Evolutionary conservation across 2,329 filamentous ascomycete species (phyloP), one percentile per base, ranked within the genome.

Genomic region (Xylaria digitata): DNA sequence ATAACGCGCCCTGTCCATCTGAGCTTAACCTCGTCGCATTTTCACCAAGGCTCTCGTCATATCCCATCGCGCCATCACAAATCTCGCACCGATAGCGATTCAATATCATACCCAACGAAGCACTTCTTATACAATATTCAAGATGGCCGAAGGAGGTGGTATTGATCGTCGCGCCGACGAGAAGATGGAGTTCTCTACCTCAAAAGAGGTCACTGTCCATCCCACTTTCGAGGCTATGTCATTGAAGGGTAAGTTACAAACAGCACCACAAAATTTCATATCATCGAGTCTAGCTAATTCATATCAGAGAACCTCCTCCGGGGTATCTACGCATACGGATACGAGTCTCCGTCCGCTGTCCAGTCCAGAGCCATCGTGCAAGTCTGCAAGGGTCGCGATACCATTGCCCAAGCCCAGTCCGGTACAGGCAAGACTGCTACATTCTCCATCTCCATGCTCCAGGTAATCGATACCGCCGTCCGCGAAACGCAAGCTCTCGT

Each of bases 341-440:
- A 98, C 82, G 96, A 99, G 80, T 97, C 96, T 1, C 96, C 96
- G 13, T 99, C 96, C 0, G 96, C 96, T 15, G 95, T 99, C 19
- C 96, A 99, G 83, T 97, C 95, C 73, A 93, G 96, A 78, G 96
- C 96, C 60, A 99, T 99, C 77, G 96, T 99, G 56, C 96, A 98
- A 83, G 92, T 99, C 77, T 99, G 96, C 89, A 98, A 98, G 83
- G 96, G 96, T 72, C 93, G 96, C 82, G 96, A 99, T 81, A 98
- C 96, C 70, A 99, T 99, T 78, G 96, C 96, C 19, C 96, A 99
- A 79, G 96, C 96, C 21, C 96, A 98, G 81, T 97, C 95, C 52
- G 94, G 94, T 81, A 97, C 94, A 60, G 94, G 94, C 85, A 97
- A 97, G 85, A 97, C 94, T 2, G 94, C 94, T 37, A 97, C 94